Base-by-base conservation (phyloP, 2,329 filamentous ascomycete species). In the Trichophyton rubrum region DNA sequence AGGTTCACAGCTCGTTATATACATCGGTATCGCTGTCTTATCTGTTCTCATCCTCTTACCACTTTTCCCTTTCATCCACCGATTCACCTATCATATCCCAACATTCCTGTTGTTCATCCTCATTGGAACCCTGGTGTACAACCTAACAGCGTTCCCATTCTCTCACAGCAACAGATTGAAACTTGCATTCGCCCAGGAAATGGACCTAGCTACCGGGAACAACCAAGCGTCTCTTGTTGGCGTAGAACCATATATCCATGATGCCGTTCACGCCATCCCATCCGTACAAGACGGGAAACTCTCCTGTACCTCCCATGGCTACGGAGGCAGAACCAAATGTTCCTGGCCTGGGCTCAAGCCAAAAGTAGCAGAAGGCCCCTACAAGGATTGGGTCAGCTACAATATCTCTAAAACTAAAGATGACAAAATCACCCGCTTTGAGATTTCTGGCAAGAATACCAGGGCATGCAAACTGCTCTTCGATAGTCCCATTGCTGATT, bases 121-220 rank as follows among this genome's bases (percentile, higher is more conserved):
- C 63, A 68, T 83, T 24, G 88, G 80, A 33, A 95, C 90, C 0
- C 75, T 95, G 30, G 81, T 91, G 60, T 97, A 96, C 77, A 95
- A 95, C 69, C 81, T 96, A 3, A 75, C 83, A 1, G 89, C 88
- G 1, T 96, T 96, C 72, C 93, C 93, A 0, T 97, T 97, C 74
- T 93, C 89, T 0, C 76, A 82, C 22, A 80, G 84, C 62, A 88
- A 85, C 70, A 83, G 89, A 41, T 84, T 95, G 72, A 97, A 97
- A 73, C 80, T 92, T 56, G 95, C 85, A 73, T 96, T 97, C 72
- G 78, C 88, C 57, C 91, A 99, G 71, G 82, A 82, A 8, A 78
- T 96, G 56, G 83, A 96, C 65, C 80, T 96, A 8, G 87, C 89
- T 65, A 83, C 80, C 3, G 85, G 85, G n/a, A 75, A 79, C 13